Evolutionary conservation across 139 green algal genomes (phyloP).

Genomic region (Edaphochlamys debaryana): DNA sequence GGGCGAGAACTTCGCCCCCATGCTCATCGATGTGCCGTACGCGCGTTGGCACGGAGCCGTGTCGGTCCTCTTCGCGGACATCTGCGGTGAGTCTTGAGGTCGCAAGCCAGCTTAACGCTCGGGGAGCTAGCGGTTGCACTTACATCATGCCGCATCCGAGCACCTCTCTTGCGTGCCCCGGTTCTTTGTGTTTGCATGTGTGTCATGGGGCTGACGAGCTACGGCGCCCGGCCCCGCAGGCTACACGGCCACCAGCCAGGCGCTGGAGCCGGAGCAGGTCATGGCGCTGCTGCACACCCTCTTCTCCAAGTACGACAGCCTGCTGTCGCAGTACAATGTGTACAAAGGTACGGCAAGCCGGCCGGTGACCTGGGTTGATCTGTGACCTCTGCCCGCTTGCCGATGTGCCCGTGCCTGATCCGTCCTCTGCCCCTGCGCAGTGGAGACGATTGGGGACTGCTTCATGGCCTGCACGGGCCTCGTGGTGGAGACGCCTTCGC

Average conservation of each 20-base stretch:
- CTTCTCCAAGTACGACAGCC: constrained; percentile 44
- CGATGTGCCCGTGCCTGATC: too few relatives aligned
- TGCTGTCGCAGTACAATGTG: background rate
- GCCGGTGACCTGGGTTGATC: too few relatives aligned
- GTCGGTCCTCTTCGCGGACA: constrained; percentile 2
- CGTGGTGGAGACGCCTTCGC: background rate
- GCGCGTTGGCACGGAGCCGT: constrained; percentile 27
- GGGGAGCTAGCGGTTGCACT: too few relatives aligned
- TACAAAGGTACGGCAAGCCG: constrained; percentile 25
- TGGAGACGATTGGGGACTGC: constrained; percentile 34
- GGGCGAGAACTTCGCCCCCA: background rate
- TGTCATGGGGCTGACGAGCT: too few relatives aligned
- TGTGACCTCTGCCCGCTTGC: too few relatives aligned
- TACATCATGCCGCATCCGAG: too few relatives aligned
- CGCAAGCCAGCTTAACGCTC: too few relatives aligned
- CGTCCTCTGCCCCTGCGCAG: background rate
- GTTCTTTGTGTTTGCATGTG: too few relatives aligned
- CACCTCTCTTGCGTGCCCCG: too few relatives aligned
- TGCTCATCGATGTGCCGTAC: background rate
- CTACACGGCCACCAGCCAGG: constrained; percentile 2
- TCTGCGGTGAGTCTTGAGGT: background rate
- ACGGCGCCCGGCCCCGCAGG: too few relatives aligned
- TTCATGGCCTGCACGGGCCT: constrained; percentile 18
- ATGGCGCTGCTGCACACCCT: constrained; percentile 42
- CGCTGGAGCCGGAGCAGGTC: constrained; percentile 29